Base-by-base conservation (phyloP, 257 asterid species). In the Ilex aquifolium region DNA sequence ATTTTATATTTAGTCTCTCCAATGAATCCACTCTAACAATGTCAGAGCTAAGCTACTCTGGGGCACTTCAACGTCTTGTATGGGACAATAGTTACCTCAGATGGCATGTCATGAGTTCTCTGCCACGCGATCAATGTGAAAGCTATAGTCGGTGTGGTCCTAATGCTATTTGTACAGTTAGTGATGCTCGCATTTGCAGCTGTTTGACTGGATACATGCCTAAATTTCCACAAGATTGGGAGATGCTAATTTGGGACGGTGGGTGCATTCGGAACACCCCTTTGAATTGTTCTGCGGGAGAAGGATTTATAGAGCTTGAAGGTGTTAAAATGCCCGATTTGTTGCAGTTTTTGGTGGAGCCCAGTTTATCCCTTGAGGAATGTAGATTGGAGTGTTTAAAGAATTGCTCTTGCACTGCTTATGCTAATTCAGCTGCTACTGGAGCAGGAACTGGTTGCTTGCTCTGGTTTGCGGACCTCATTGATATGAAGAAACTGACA, bases 391-490 rank as follows among this genome's bases (percentile, higher is more conserved):
- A 63, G 12, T 79, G 88, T 40, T 32, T 64, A 70, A 62, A 65
- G 12, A 64, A 74, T 15, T 82, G 88, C 48, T 68, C 79, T 1
- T 79, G 88, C 32, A 27, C 56, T 29, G 88, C 82, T 7, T 78
- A 73, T 71, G 80, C 85, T 15, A 51, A 13, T 8, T 61, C 50
- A 50, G 65, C 66, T 13, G 50, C 2, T 7, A 71, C 39, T 30
- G 48, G 32, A 3, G 57, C 31, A 10, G 42, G 62, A 36, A 42
- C 16, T 65, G 63, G 69, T 55, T 54, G 31, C 56, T 46, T 65
- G 62, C 36, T 13, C 44, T 65, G 31, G 8, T 65, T 21, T 21
- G 27, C 27, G 27, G 68, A 64, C 53, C 32, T 53, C 3, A 52
- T 21, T 21, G 27, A 21, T 21, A 21, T 21, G 27, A 21, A 21